Evolutionary conservation across 768 basidiomycete species (phyloP), one percentile per base, ranked within the genome.

Genomic region (Tricholoma sp.): DNA sequence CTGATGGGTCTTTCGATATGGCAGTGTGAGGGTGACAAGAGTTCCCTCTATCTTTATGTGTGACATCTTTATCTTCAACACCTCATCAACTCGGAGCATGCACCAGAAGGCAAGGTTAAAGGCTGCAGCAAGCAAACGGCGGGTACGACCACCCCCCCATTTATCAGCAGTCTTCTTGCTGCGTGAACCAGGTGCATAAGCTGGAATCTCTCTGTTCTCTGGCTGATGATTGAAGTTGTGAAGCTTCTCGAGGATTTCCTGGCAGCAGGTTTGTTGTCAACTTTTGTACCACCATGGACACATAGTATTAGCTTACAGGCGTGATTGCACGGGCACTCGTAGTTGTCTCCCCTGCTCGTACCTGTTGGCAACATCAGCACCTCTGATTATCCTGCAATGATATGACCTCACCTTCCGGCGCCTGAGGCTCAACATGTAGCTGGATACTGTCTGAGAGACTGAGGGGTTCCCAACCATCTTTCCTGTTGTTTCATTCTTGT

Each of bases 61-160:
- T 20, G 70, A 60, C 9, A 61, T 32, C 47, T 68, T 60, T n/a
- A 75, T 71, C 49, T 72, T 72, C 1, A 75, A 59, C 1, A 70
- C 72, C 49, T 75, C 71, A 53, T 73, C 70, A 41, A 70, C 64
- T 6, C 67, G 67, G 0, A 74, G 62, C 13, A 75, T 47, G 51
- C 72, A 75, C 0, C 68, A 24, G 51, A 72, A 75, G 3, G 72
- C 61, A 15, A 74, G 45, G 0, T 65, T 66, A 45, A 73, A 76
- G 1, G 69, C 67, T 0, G 70, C 67, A 7, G 68, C 65, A 1
- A 73, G 61, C 29, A 71, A 62, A 8, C 54, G 57, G 1, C 68
- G 61, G 1, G 60, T 63, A 1, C 63, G 55, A 3, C 63, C 63
- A 8, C 73, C 72, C 34, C 67, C 69, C 71, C 72, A 74, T 6